These are phyloP conservation scores for Malus hybrid DNA, from an alignment of 331 rosid species.

Conservation along the genomic window DNA sequence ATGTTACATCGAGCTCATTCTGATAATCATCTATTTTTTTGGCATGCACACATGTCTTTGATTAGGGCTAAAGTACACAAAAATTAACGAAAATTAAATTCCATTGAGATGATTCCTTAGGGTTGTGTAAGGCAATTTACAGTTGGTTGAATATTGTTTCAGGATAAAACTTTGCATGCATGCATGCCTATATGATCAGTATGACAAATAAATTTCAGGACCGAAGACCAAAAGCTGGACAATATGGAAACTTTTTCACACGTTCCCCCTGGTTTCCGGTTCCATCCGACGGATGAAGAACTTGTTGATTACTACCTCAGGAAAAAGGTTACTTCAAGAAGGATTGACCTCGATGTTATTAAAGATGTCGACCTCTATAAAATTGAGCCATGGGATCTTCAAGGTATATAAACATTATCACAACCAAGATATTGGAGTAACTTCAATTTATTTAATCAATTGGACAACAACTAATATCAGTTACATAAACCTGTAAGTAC, in stretches of 20 bases:
- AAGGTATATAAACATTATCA: constrained; percentile 39
- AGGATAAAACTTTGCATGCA: constrained; percentile 21
- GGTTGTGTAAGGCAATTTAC: background rate
- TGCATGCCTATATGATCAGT: constrained; percentile 18
- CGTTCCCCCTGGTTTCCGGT: constrained; percentile 95
- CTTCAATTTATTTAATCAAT: background rate
- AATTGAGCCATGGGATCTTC: constrained; percentile 97
- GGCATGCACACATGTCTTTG: background rate
- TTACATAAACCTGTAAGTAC: background rate
- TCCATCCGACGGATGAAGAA: constrained; percentile 96
- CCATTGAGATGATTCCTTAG: background rate
- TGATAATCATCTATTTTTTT: no score
- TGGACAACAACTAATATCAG: background rate
- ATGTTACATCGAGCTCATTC: no score
- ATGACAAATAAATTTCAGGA: constrained; percentile 34
- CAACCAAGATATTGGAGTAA: background rate
- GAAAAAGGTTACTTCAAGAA: constrained; percentile 59
- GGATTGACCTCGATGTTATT: constrained; percentile 80
- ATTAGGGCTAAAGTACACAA: background rate
- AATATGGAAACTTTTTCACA: constrained; percentile 55
- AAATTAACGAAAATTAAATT: background rate
- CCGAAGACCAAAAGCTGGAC: constrained; percentile 4
- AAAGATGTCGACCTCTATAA: constrained; percentile 91
- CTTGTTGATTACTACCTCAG: constrained; percentile 92
- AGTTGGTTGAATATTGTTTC: background rate